phyloP scores from a whole-genome alignment of 108 stramenopile genomes.

The Cyclotella cryptica region DNA sequence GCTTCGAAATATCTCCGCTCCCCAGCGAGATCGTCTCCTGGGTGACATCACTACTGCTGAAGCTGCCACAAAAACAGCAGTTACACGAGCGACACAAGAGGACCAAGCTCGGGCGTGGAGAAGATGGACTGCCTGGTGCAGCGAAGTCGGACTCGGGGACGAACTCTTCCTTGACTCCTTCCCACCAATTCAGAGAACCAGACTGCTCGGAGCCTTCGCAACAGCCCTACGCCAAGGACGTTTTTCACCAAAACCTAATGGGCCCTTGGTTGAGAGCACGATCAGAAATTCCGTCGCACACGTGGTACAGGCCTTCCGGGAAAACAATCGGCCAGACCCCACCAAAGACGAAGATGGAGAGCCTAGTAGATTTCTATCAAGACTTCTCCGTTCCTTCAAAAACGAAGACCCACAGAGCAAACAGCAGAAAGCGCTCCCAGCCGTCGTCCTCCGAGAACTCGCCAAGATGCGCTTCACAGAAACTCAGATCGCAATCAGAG shows the following conservation, averaged over 20 bases:
- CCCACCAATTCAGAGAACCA: neutral
- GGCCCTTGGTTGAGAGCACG: neutral
- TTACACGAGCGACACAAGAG: constrained; percentile 6
- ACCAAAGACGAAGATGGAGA: no score
- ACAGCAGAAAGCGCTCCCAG: neutral
- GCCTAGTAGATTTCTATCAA: no score
- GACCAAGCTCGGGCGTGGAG: no score
- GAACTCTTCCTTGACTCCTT: neutral
- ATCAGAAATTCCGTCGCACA: no score
- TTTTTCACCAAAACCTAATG: neutral
- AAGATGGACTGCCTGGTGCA: constrained; percentile 6
- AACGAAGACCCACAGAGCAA: neutral
- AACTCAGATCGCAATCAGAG: no score
- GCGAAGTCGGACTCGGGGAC: constrained; percentile 12
- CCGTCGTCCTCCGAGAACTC: no score
- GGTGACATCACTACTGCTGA: constrained; percentile 35
- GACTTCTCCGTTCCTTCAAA: no score
- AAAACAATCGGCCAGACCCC: no score
- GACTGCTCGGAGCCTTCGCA: no score
- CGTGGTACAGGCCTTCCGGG: constrained; percentile 11
- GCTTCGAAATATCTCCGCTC: no score
- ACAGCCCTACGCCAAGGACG: neutral
- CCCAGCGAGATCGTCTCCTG: no score
- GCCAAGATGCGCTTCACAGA: no score
- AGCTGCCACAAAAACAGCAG: constrained; percentile 26